phyloP scores from a whole-genome alignment of 2,329 filamentous ascomycete genomes.

The Pseudocercospora fuligena region DNA sequence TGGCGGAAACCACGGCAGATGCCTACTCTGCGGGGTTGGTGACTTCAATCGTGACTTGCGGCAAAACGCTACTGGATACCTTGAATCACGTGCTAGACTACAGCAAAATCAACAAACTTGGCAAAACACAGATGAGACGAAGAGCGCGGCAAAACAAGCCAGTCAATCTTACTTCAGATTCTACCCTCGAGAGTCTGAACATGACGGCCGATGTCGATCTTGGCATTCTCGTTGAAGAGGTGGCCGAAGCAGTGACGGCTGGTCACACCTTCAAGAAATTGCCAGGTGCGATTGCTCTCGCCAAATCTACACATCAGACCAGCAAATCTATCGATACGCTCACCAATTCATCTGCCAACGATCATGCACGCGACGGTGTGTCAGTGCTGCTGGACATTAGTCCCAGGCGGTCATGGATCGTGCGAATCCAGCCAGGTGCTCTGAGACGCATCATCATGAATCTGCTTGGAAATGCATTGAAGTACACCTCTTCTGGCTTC shows the following conservation, averaged over 20 bases:
- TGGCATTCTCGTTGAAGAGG: slow-evolving; percentile 56
- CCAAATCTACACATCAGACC: slow-evolving; percentile 11
- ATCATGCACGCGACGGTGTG: slow-evolving; percentile 35
- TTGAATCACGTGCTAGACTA: slow-evolving; percentile 49
- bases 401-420: slow-evolving; percentile 48
- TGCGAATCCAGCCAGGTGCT: slow-evolving; percentile 52
- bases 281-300: slow-evolving; percentile 18
- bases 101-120: slow-evolving; percentile 50
- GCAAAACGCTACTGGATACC: slow-evolving; percentile 55
- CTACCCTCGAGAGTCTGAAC: slow-evolving; percentile 36
- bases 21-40: slow-evolving; percentile 50
- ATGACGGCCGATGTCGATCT: slow-evolving; percentile 48
- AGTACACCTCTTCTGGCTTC: slow-evolving; percentile 51
- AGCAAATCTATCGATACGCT: slow-evolving; percentile 13
- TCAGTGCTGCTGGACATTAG: slow-evolving; percentile 52
- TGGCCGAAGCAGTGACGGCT: slow-evolving; percentile 59
- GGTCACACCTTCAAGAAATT: slow-evolving; percentile 52
- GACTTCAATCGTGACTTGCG: slow-evolving; percentile 56
- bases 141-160: slow-evolving; percentile 34
- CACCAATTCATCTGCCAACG: slow-evolving; percentile 4
- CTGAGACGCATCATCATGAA: slow-evolving; percentile 54
- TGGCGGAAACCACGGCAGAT: slow-evolving; percentile 52
- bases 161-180: slow-evolving; percentile 37
- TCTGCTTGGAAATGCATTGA: slow-evolving; percentile 54
- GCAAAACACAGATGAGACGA: slow-evolving; percentile 32